These are phyloP conservation scores for Litsea cubeba DNA, from an alignment of 164 flowering plant species.

Conservation along the genomic window DNA sequence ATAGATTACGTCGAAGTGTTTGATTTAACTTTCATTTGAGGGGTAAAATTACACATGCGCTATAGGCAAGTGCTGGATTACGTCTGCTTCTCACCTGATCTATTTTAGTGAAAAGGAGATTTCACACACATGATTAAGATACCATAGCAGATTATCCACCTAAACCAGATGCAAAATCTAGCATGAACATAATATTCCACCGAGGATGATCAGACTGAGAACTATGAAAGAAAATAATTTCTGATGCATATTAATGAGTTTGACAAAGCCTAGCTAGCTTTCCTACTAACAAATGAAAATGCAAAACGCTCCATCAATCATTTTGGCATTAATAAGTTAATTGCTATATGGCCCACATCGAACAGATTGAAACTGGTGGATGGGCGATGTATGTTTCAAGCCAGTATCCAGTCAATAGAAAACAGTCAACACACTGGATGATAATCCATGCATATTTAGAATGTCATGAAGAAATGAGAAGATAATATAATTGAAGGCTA, in stretches of 20 bases:
- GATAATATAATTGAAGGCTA: not conserved
- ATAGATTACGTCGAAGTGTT: not conserved
- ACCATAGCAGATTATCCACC: too few species aligned
- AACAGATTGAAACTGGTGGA: not conserved
- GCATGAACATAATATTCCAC: too few species aligned
- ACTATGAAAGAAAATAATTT: too few species aligned
- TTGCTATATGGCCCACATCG: not conserved
- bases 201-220: too few species aligned
- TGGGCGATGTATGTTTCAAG: not conserved
- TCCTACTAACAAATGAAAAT: not conserved
- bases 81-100: too few species aligned
- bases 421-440: not conserved
- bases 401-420: not conserved
- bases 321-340: not conserved
- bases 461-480: not conserved
- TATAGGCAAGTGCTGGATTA: too few species aligned
- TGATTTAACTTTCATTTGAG: too few species aligned
- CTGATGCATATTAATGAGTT: not conserved
- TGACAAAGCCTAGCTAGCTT: not conserved
- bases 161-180: too few species aligned
- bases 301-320: not conserved
- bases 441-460: not conserved
- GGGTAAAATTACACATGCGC: too few species aligned
- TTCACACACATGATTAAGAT: too few species aligned
- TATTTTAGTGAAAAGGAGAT: too few species aligned